Conservation (phyloP, 139 green algal genomes). For the Chlorella sp. region DNA sequence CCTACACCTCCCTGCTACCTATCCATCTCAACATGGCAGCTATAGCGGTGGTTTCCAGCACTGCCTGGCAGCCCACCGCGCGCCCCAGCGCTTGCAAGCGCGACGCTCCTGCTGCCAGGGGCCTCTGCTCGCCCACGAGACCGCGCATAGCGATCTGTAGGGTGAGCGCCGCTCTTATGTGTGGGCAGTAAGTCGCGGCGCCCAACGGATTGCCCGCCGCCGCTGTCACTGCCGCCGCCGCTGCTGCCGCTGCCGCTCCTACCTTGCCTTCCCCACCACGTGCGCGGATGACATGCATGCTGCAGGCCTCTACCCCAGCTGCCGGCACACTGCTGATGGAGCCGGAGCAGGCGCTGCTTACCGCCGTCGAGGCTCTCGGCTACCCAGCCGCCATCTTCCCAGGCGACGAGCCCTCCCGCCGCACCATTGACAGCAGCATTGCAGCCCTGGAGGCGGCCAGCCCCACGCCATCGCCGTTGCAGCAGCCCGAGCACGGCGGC, state of each 20-base stretch:
- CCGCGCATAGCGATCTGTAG: too few relatives aligned
- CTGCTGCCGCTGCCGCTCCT: neutral
- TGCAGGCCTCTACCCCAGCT: neutral
- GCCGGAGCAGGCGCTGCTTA: neutral
- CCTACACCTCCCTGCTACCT: too few relatives aligned
- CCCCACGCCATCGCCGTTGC: slow-evolving; percentile 10
- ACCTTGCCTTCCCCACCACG: too few relatives aligned
- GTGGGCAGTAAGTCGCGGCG: neutral
- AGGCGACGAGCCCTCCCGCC: neutral
- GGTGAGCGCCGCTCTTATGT: too few relatives aligned
- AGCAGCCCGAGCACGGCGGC: neutral
- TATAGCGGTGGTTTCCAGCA: too few relatives aligned
- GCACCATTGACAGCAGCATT: neutral
- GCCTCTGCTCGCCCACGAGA: too few relatives aligned
- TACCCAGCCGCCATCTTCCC: slow-evolving; percentile 22
- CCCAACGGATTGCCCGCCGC: neutral
- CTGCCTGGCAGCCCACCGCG: too few relatives aligned
- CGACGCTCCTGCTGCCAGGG: too few relatives aligned
- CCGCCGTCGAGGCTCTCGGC: neutral
- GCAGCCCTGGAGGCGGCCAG: neutral
- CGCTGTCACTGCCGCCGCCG: neutral
- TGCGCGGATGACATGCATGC: neutral
- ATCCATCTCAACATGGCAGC: too few relatives aligned
- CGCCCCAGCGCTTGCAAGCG: too few relatives aligned
- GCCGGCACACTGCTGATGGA: too few relatives aligned